Base-by-base conservation (phyloP, 805 yeast genomes). In the Metschnikowia picachoensis region DNA sequence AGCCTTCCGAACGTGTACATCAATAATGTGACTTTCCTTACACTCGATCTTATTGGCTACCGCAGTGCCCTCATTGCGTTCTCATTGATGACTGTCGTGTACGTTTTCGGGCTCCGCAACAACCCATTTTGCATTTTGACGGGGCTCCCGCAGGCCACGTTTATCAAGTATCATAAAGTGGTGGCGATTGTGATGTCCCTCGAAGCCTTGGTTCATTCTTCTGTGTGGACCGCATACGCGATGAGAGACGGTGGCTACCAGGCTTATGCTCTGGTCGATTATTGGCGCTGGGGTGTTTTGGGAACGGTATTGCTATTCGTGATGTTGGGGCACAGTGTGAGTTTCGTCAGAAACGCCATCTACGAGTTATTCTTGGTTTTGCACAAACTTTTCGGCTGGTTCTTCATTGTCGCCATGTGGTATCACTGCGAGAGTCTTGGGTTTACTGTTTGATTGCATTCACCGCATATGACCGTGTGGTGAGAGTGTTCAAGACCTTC, bases 371-470 rank as follows among this genome's bases (percentile, higher is more conserved):
- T 54, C 28, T 31, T 52, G 41, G 32, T 50, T 14, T 16, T 43
- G 17, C 58, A 54, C 40, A 54, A 52, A 34, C 29, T 47, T 6
- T 40, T 54, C 17, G 56, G 58, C 30, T 52, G 56, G 58, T 17
- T 52, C 7, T 54, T 54, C 30, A 54, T 54, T 12, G 53, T 54
- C n/a, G 37, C 55, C 28, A 54, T 54, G 58, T 54, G 56, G 55
- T 52, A 52, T 42, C 58, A 54, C 39, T 54, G 56, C 31, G 28
- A 29, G 28, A 41, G 16, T 7, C 40, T 54, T 54, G 58, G 58
- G 53, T 54, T 3, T 54, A 54, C 39, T 43, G 56, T 6, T 41
- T 54, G 3, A 50, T 54, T 17, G 58, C 53, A 1, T 37, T 50
- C 17, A 51, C 53, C 8, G 53, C 41, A 3, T 54, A 48, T 28